A percentile compares a stretch with the other conserved stretches of the same genome.
These are phyloP conservation scores for Solanum pimpinellifolium DNA, from an alignment of 257 asterid species.

Conservation along the genomic window DNA sequence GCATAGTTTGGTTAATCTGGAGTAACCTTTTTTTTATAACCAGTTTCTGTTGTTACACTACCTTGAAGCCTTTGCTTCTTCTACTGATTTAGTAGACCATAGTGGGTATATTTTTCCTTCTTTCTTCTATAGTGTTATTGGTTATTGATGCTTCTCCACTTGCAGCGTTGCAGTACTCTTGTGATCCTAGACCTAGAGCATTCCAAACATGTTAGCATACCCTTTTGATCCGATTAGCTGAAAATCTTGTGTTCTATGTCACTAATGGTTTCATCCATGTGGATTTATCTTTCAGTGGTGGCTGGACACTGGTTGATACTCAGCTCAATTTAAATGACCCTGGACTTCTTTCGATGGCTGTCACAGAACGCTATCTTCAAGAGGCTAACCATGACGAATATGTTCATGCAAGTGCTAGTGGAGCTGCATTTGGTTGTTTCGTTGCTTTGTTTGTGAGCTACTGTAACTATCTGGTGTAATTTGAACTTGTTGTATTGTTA, in stretches of 20 bases:
- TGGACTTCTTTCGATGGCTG: conserved; percentile 29
- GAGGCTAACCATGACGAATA: conserved; percentile 35
- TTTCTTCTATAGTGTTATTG: neutral
- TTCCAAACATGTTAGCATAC: neutral
- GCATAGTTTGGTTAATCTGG: neutral
- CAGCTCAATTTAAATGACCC: conserved; percentile 31
- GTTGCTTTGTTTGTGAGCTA: conserved; percentile 29
- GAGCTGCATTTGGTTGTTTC: conserved; percentile 39
- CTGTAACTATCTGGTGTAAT: neutral
- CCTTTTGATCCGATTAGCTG: neutral
- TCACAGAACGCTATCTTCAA: conserved; percentile 25
- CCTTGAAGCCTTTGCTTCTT: too few species aligned
- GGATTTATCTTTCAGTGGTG: conserved; percentile 4
- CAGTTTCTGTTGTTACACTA: neutral
- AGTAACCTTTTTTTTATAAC: neutral
- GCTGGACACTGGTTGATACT: conserved; percentile 30
- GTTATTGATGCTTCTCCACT: neutral
- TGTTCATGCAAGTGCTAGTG: conserved; percentile 27
- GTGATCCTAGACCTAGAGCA: too few species aligned
- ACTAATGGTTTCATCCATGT: neutral
- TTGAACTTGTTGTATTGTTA: neutral
- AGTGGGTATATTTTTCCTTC: neutral
- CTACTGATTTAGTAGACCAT: too few species aligned
- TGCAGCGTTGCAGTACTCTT: too few species aligned
- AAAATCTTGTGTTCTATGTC: neutral